These are phyloP conservation scores for Thelonectria rubi DNA, from an alignment of 2,329 filamentous ascomycete genomes.

Conservation along the genomic window DNA sequence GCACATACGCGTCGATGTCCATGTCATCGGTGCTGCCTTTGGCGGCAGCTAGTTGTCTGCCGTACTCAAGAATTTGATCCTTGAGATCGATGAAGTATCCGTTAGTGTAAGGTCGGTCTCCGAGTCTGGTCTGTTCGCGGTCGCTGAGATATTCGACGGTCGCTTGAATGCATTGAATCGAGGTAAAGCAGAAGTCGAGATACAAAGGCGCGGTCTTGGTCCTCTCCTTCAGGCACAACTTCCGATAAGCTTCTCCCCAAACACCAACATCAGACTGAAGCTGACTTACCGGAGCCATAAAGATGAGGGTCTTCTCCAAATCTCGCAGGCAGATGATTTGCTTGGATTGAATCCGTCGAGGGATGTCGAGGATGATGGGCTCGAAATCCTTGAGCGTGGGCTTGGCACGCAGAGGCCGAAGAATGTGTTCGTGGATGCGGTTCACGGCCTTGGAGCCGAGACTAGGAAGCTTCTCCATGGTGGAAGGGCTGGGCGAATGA, in stretches of 20 bases:
- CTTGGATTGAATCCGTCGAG: conserved; percentile 80
- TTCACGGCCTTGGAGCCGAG: conserved; percentile 76
- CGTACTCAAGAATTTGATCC: conserved; percentile 92
- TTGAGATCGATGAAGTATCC: conserved; percentile 97
- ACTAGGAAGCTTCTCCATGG: conserved; percentile 61
- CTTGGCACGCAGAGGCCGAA: conserved; percentile 80
- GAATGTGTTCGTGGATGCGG: conserved; percentile 81
- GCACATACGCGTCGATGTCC: conserved; percentile 66
- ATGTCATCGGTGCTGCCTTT: conserved; percentile 70
- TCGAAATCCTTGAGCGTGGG: conserved; percentile 81
- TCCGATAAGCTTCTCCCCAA: conserved; percentile 74
- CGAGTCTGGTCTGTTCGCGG: conserved; percentile 82
- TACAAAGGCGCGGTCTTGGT: conserved; percentile 76
- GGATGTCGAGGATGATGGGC: conserved; percentile 79
- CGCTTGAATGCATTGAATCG: conserved; percentile 88
- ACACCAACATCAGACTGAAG: conserved; percentile 62
- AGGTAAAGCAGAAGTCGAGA: conserved; percentile 88
- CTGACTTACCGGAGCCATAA: conserved; percentile 91
- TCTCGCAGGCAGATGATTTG: conserved; percentile 92
- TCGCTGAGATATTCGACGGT: conserved; percentile 88
- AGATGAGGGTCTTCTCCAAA: conserved; percentile 91
- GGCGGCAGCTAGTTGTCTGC: conserved; percentile 79
- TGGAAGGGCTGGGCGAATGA: conserved; percentile 62
- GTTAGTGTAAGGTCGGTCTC: conserved; percentile 91
- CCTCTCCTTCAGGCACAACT: conserved; percentile 79